These are phyloP conservation scores for Boletus huronensis DNA, from an alignment of 768 basidiomycete genomes.

Conservation along the genomic window DNA sequence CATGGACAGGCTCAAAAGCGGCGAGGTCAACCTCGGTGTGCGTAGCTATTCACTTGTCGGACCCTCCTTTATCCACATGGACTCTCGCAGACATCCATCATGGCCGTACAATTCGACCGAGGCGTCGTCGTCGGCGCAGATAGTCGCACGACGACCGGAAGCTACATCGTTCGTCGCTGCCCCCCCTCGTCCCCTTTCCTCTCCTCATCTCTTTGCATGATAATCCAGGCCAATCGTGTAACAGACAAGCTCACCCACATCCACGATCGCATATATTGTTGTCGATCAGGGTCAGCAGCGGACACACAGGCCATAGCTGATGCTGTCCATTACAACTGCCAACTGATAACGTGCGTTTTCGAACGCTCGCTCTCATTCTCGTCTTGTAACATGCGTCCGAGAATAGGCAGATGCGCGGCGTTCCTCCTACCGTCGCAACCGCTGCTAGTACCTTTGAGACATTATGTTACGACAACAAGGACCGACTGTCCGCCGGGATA, in stretches of 20 bases:
- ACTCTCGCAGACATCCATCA: constrained; percentile 85
- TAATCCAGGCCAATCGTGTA: constrained; percentile 84
- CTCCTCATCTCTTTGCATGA: not conserved
- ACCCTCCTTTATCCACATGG: not conserved
- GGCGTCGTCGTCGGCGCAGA: constrained; percentile 98
- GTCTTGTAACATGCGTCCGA: constrained; percentile 1
- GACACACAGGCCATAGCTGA: constrained; percentile 98
- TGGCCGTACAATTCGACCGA: constrained; percentile 95
- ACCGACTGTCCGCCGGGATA: constrained; percentile 83
- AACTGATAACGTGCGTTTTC: constrained; percentile 61
- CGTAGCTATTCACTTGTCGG: constrained; percentile 30
- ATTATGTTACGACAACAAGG: constrained; percentile 94
- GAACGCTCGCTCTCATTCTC: not conserved
- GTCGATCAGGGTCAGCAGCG: constrained; percentile 96
- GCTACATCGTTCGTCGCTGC: constrained; percentile 76
- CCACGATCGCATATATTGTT: constrained; percentile 98
- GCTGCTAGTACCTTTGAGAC: constrained; percentile 83
- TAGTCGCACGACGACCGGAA: constrained; percentile 93
- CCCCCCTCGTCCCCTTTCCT: not conserved
- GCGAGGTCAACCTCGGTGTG: constrained; percentile 97
- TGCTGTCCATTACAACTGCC: constrained; percentile 77
- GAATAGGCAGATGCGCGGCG: constrained; percentile 53
- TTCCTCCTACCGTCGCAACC: constrained; percentile 72
- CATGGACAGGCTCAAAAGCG: constrained; percentile 82
- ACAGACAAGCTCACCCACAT: constrained; percentile 97